A percentile compares a stretch with the other conserved stretches of the same genome.
Conservation (phyloP, 2,329 filamentous ascomycete genomes). For the Ambrosiella xylebori region DNA sequence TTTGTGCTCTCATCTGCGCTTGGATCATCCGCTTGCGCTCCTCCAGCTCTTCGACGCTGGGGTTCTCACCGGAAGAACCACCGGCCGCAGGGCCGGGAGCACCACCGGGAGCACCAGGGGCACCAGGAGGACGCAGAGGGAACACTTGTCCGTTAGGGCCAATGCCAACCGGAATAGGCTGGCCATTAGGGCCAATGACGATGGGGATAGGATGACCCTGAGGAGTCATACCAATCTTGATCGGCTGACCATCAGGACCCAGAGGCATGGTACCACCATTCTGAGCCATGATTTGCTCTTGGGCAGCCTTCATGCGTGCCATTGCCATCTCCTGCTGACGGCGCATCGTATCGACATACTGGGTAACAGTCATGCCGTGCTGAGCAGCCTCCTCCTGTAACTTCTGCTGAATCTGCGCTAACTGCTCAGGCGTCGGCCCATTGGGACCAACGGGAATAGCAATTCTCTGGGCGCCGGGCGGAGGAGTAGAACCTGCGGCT, state of each 20-base stretch:
- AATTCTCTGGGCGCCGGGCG: conserved; percentile 2
- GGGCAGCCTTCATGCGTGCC: conserved; percentile 15
- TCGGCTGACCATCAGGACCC: conserved; percentile 5
- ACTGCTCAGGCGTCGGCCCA: conserved; percentile 64
- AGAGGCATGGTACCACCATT: not conserved
- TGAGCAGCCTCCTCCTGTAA: conserved; percentile 68
- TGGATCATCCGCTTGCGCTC: conserved; percentile 4
- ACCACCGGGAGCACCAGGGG: not conserved
- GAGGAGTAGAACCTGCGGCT: not conserved
- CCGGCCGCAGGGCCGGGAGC: not conserved
- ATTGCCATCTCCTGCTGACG: conserved; percentile 37
- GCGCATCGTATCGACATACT: conserved; percentile 61
- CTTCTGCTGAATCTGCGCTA: conserved; percentile 67
- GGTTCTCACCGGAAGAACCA: not conserved
- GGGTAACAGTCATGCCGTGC: conserved; percentile 65
- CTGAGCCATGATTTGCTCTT: conserved; percentile 7
- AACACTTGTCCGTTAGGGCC: conserved; percentile 11
- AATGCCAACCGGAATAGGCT: conserved; percentile 11
- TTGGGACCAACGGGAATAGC: conserved; percentile 21
- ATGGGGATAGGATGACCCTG: conserved; percentile 9
- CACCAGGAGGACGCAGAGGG: conserved; percentile 1
- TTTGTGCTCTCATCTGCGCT: conserved; percentile 1
- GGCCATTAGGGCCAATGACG: conserved; percentile 8
- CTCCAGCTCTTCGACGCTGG: not conserved
- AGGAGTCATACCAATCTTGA: conserved; percentile 8